Percentiles rank a stretch among this genome's conserved stretches.
These are phyloP conservation scores for Picochlorum sp. DNA, from an alignment of 139 green algal genomes.

Conservation along the genomic window DNA sequence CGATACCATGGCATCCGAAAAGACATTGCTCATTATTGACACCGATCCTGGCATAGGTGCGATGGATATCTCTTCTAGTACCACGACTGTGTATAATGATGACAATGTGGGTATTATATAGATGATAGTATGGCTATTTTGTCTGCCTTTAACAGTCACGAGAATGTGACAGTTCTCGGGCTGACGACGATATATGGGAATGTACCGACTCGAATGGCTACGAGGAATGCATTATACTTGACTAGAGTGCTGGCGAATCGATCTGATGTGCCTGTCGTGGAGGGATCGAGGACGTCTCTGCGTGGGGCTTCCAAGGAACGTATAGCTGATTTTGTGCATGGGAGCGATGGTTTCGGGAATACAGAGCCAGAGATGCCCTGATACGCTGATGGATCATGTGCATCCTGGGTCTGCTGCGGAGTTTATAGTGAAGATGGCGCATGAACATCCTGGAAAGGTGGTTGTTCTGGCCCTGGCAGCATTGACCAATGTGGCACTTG, in stretches of 20 bases:
- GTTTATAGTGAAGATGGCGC: constrained; percentile 61
- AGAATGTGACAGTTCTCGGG: constrained; percentile 59
- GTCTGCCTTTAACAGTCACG: constrained; percentile 56
- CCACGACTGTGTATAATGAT: no score
- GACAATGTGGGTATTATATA: constrained; percentile 10
- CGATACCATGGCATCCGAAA: no score
- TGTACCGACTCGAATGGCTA: constrained; percentile 60
- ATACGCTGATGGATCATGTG: background rate
- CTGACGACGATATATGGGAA: constrained; percentile 82
- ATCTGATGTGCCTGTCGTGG: constrained; percentile 44
- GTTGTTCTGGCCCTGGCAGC: constrained; percentile 69
- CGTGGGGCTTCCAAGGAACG: constrained; percentile 46
- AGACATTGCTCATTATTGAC: constrained; percentile 54
- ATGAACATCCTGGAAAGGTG: constrained; percentile 45
- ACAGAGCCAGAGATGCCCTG: constrained; percentile 19
- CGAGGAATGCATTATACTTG: constrained; percentile 65
- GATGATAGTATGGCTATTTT: constrained; percentile 80
- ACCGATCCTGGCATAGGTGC: constrained; percentile 63
- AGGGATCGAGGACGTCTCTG: constrained; percentile 38
- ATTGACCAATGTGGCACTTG: constrained; percentile 81
- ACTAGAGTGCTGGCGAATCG: constrained; percentile 31
- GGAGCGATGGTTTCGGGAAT: constrained; percentile 80
- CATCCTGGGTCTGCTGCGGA: constrained; percentile 43
- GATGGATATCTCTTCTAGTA: constrained; percentile 1
- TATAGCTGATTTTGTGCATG: constrained; percentile 88